Evolutionary conservation across 2,329 filamentous ascomycete species (phyloP).

Genomic region (Stagonosporopsis tanaceti): DNA sequence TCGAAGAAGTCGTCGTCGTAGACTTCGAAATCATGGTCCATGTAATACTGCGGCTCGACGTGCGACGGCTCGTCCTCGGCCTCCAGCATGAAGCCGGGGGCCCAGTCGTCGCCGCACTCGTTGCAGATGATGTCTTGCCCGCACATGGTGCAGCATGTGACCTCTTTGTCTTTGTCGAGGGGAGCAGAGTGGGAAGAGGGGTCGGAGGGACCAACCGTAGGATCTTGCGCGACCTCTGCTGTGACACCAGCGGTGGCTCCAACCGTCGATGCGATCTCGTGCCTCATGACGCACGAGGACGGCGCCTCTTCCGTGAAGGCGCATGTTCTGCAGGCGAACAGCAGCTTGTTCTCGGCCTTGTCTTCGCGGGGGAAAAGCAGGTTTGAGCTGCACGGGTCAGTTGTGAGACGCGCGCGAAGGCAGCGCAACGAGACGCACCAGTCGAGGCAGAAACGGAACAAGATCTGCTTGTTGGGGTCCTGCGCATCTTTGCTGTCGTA

Average conservation of each 20-base stretch:
- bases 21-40: conserved; percentile 23
- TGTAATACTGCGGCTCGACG: conserved; percentile 30
- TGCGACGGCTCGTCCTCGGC: conserved; percentile 49
- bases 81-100: conserved; percentile 55
- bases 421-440: conserved; percentile 64
- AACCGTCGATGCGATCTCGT: conserved; percentile 87
- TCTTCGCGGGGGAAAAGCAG: conserved; percentile 98
- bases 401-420: background rate
- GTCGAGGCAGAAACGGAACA: conserved; percentile 97
- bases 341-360: conserved; percentile 78
- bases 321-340: conserved; percentile 96
- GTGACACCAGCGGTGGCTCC: conserved; percentile 97
- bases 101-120: conserved; percentile 58
- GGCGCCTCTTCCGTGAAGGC: conserved; percentile 86
- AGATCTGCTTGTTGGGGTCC: conserved; percentile 71
- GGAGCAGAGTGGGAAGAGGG: conserved; percentile 42
- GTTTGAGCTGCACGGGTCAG: conserved; percentile 72
- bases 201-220: conserved; percentile 81
- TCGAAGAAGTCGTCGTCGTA: conserved; percentile 33
- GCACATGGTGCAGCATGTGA: conserved; percentile 65
- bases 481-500: conserved; percentile 23
- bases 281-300: conserved; percentile 93
- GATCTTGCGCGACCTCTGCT: conserved; percentile 95
- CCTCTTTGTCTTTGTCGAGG: conserved; percentile 30
- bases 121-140: conserved; percentile 65